These are phyloP conservation scores for Halenospora varia DNA, from an alignment of 495 filamentous ascomycete genomes.

Conservation along the genomic window DNA sequence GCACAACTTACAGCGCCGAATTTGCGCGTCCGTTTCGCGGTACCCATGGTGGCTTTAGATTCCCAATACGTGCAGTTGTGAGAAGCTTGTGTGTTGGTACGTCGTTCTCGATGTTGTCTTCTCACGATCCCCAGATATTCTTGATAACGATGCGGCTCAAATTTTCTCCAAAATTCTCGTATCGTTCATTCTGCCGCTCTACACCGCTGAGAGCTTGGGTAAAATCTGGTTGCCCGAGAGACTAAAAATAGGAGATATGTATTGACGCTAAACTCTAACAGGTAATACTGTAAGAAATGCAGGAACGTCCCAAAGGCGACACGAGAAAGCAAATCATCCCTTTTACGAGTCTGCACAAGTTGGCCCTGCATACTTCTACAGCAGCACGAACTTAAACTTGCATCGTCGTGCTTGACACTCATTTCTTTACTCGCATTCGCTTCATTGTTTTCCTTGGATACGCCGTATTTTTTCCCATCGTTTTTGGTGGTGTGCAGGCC, in stretches of 20 bases:
- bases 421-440: background rate
- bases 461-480: too few species aligned
- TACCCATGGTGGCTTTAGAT: constrained; percentile 49
- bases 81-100: constrained; percentile 16
- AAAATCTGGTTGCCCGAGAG: constrained; percentile 5
- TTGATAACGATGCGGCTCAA: background rate
- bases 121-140: background rate
- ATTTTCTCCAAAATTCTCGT: background rate
- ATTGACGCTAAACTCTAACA: background rate
- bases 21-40: constrained; percentile 61
- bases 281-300: background rate
- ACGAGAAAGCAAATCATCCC: background rate
- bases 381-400: background rate
- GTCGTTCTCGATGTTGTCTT: too few species aligned
- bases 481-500: background rate
- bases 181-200: background rate
- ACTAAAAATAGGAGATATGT: constrained; percentile 8
- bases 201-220: background rate
- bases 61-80: constrained; percentile 61
- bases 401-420: background rate
- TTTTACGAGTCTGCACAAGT: background rate
- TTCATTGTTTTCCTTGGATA: background rate
- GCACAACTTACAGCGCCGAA: constrained; percentile 42
- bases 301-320: background rate
- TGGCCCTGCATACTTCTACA: background rate